Evolutionary conservation across 78 protist species (phyloP).

Genomic region (Cyanophora paradoxa): DNA sequence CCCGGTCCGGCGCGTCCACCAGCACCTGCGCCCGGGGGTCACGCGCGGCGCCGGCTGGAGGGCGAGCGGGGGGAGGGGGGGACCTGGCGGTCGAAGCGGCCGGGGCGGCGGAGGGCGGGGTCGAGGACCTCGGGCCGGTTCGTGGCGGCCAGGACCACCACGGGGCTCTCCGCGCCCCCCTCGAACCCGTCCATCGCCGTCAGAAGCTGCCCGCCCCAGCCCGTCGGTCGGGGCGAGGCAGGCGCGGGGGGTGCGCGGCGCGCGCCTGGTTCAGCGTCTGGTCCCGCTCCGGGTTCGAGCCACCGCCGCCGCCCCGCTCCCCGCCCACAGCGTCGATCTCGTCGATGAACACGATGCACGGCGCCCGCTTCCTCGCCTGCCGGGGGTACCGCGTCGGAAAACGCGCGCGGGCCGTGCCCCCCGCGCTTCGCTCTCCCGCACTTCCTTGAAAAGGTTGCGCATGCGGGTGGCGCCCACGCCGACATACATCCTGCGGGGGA

Average conservation of each 20-base stretch:
- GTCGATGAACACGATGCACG: constrained; percentile 88
- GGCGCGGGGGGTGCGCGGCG: no score
- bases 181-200: constrained; percentile 95
- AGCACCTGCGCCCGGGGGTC: no score
- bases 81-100: constrained; percentile 83
- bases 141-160: constrained; percentile 82
- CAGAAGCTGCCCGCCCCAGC: no score
- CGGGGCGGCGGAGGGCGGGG: constrained; percentile 94
- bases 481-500: constrained; percentile 91
- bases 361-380: constrained; percentile 74
- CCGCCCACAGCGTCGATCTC: constrained; percentile 89
- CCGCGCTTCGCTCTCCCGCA: constrained; percentile 13
- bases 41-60: no score
- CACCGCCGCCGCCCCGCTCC: constrained; percentile 34
- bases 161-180: no score
- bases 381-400: no score
- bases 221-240: no score
- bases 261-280: constrained; percentile 93
- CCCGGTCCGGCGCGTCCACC: no score
- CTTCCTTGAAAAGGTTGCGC: constrained; percentile 36
- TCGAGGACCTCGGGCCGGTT: constrained; percentile 70
- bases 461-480: constrained; percentile 92
- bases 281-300: constrained; percentile 87
- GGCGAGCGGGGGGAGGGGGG: no score
- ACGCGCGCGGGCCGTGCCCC: constrained; percentile 28